These are phyloP conservation scores for Venturia aucupariae DNA, from an alignment of 2,329 filamentous ascomycete species.

Conservation along the genomic window DNA sequence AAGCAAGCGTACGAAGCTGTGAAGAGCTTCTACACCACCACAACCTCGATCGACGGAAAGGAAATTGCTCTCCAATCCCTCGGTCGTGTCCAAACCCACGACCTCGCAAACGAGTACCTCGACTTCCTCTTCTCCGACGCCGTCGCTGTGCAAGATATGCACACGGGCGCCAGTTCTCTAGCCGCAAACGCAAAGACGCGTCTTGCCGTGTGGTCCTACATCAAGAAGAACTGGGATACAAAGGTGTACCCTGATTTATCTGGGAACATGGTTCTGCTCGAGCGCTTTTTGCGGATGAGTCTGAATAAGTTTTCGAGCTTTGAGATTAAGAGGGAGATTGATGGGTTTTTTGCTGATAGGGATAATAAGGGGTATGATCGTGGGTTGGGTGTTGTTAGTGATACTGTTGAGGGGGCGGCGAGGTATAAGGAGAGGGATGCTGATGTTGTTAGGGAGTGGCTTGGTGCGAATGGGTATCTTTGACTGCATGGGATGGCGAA, in stretches of 20 bases:
- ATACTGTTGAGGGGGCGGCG: constrained; percentile 75
- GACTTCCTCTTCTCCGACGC: constrained; percentile 71
- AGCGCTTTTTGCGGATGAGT: constrained; percentile 74
- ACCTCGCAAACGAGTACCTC: constrained; percentile 59
- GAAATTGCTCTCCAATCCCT: constrained; percentile 73
- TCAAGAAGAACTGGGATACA: constrained; percentile 70
- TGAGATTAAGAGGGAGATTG: constrained; percentile 64
- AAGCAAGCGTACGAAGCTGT: constrained; percentile 62
- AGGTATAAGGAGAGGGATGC: constrained; percentile 74
- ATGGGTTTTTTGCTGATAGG: constrained; percentile 75
- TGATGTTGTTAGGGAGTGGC: constrained; percentile 66
- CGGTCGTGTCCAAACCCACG: constrained; percentile 59
- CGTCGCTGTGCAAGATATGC: constrained; percentile 81
- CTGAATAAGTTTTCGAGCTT: constrained; percentile 70
- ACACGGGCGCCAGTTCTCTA: constrained; percentile 66
- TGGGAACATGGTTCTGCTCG: constrained; percentile 76
- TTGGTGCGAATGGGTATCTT: constrained; percentile 52
- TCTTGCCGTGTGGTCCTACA: constrained; percentile 71
- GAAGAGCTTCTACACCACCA: constrained; percentile 75
- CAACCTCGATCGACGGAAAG: constrained; percentile 81
- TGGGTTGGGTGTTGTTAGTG: constrained; percentile 73
- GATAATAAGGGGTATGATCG: constrained; percentile 81
- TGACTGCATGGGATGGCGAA: background rate
- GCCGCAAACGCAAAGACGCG: constrained; percentile 65
- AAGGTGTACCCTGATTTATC: constrained; percentile 61